Conservation (phyloP, 139 green algal species). For the Micromonas pusilla region DNA sequence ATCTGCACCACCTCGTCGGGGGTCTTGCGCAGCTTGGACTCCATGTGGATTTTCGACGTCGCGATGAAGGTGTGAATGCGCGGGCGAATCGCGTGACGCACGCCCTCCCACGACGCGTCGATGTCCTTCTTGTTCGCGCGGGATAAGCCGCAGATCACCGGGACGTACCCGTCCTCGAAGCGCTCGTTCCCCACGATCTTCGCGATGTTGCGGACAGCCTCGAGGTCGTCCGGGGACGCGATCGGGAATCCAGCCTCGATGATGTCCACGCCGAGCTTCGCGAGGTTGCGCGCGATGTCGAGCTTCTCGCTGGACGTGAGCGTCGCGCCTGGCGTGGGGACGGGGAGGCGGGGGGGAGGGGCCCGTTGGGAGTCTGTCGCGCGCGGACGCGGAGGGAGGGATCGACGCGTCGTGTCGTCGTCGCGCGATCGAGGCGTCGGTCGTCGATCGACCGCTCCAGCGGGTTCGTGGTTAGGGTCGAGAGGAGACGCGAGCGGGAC, state of each 20-base stretch:
- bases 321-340: conserved; percentile 62
- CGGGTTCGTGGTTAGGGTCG: no score
- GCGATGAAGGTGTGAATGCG: conserved; percentile 97
- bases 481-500: no score
- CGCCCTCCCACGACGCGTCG: conserved; percentile 81
- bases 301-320: conserved; percentile 95
- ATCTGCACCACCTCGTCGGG: conserved; percentile 79
- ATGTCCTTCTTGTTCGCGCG: conserved; percentile 69
- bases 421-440: no score
- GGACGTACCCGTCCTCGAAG: conserved; percentile 82
- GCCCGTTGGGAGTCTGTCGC: no score
- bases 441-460: no score
- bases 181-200: conserved; percentile 61
- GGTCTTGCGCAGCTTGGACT: conserved; percentile 49
- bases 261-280: conserved; percentile 96
- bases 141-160: conserved; percentile 96
- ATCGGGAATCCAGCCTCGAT: conserved; percentile 97
- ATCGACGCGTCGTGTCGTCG: not conserved
- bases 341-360: not conserved
- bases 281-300: conserved; percentile 87
- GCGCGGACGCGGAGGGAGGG: no score
- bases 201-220: conserved; percentile 87
- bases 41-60: conserved; percentile 94
- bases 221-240: conserved; percentile 94
- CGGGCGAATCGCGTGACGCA: conserved; percentile 72